phyloP scores from a whole-genome alignment of 257 asterid genomes.

The Paulownia fortunei region DNA sequence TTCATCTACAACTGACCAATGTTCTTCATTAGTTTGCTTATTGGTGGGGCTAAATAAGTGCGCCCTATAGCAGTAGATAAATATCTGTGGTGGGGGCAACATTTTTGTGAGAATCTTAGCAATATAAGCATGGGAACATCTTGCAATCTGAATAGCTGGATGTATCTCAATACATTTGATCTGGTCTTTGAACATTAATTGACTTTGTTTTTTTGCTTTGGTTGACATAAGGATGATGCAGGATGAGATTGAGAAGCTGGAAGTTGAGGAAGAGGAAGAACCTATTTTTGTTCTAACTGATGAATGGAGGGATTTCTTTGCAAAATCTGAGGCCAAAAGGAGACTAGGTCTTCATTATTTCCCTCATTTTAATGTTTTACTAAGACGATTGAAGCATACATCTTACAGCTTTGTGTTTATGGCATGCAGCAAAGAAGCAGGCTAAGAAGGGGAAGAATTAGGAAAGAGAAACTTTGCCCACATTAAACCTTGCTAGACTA shows the following conservation, averaged over 20 bases:
- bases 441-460: conserved; percentile 55
- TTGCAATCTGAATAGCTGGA: neutral
- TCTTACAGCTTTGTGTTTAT: conserved; percentile 19
- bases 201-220: neutral
- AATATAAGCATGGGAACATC: neutral
- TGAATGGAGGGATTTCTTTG: conserved; percentile 92
- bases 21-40: too few species aligned
- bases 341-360: conserved; percentile 51
- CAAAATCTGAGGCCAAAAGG: conserved; percentile 89
- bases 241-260: conserved; percentile 44
- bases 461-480: conserved; percentile 5
- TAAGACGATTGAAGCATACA: neutral
- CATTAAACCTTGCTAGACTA: neutral
- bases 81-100: neutral
- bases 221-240: conserved; percentile 37
- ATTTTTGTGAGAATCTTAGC: neutral
- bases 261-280: conserved; percentile 64
- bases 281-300: conserved; percentile 81
- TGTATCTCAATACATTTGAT: neutral
- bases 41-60: too few species aligned
- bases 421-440: conserved; percentile 62
- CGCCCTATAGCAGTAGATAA: neutral
- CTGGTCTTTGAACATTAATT: neutral
- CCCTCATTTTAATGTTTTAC: neutral
- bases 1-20: too few species aligned